These are phyloP conservation scores for Syncephalastrum racemosum DNA, from an alignment of 371 early-diverging fungal genomes.

Conservation along the genomic window DNA sequence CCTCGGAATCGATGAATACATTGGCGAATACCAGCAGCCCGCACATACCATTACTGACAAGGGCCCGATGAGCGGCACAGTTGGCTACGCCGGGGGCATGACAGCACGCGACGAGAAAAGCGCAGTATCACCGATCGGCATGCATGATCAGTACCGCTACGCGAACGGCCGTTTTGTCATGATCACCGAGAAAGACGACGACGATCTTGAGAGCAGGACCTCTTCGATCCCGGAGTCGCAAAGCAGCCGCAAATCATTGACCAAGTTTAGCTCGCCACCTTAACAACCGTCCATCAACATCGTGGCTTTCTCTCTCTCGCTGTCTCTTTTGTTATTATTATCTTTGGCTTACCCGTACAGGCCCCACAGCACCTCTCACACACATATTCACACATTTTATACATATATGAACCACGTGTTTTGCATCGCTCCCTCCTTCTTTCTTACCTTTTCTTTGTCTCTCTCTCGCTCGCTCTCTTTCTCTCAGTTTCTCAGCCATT, in stretches of 20 bases:
- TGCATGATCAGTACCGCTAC: conserved; percentile 15
- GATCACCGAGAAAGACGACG: conserved; percentile 17
- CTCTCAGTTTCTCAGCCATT: background rate
- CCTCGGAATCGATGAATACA: conserved; percentile 14
- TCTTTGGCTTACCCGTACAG: background rate
- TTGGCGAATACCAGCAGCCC: conserved; percentile 3
- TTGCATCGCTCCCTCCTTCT: background rate
- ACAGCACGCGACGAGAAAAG: conserved; percentile 5
- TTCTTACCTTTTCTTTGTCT: background rate
- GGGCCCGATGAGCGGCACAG: conserved; percentile 9
- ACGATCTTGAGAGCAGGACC: conserved; percentile 15
- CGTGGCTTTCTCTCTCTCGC: background rate
- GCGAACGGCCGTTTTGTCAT: conserved; percentile 20
- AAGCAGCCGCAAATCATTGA: conserved; percentile 20
- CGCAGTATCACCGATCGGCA: conserved; percentile 7
- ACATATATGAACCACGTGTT: background rate
- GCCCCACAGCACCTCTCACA: background rate
- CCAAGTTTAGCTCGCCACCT: conserved; percentile 11
- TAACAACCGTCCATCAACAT: background rate
- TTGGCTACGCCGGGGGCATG: conserved; percentile 8
- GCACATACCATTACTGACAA: background rate
- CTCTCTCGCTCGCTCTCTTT: background rate
- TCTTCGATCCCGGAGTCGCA: conserved; percentile 20
- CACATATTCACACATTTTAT: background rate
- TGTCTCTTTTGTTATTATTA: background rate